These are phyloP conservation scores for Capronia americana DNA, from an alignment of 2,329 filamentous ascomycete genomes.

Conservation along the genomic window DNA sequence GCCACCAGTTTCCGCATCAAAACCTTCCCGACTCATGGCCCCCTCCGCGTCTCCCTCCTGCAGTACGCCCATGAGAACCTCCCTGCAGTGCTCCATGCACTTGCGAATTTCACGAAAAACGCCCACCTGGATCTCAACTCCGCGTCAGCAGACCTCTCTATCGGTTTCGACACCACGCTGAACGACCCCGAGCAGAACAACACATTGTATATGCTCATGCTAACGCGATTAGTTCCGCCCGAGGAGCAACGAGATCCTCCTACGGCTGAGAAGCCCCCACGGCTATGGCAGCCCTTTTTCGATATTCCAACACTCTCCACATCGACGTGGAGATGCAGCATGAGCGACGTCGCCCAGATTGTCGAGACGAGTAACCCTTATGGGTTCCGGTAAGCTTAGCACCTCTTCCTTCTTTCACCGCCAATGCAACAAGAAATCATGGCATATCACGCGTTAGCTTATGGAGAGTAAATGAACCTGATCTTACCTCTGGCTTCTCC, in stretches of 20 bases:
- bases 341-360: background rate
- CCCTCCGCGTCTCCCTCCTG: background rate
- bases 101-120: background rate
- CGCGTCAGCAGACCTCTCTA: constrained; percentile 6
- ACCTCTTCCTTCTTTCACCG: background rate
- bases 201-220: constrained; percentile 7
- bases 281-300: background rate
- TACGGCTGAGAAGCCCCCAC: background rate
- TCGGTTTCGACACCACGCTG: constrained; percentile 1
- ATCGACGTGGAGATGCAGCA: background rate
- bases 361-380: constrained; percentile 1
- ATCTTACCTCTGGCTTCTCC: background rate
- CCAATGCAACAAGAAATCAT: background rate
- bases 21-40: background rate
- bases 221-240: background rate
- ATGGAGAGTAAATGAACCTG: background rate
- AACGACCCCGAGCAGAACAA: background rate
- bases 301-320: background rate
- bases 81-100: background rate
- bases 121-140: background rate
- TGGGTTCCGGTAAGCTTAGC: background rate
- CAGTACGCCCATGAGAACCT: background rate
- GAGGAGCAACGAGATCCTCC: background rate
- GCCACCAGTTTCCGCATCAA: constrained; percentile 1
- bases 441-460: background rate